These are phyloP conservation scores for Eutrema yunnanense DNA, from an alignment of 345 rosid species.

Conservation along the genomic window DNA sequence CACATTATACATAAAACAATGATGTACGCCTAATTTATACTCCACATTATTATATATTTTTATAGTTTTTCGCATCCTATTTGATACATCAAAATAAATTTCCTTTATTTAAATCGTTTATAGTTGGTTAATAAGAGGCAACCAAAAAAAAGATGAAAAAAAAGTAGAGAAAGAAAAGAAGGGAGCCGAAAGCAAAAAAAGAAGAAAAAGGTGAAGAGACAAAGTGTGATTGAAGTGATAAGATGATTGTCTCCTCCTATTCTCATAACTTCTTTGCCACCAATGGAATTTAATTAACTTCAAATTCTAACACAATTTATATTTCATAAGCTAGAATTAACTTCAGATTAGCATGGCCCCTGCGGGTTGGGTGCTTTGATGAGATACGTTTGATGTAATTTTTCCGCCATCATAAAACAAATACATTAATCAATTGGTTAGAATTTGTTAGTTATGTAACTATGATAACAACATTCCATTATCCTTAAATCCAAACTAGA, in stretches of 20 bases:
- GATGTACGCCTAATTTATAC: background rate
- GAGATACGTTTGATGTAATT: background rate
- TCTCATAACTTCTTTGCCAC: constrained; percentile 5
- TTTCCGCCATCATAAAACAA: background rate
- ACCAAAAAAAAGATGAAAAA: background rate
- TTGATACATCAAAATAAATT: background rate
- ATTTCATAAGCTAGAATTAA: background rate
- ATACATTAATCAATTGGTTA: background rate
- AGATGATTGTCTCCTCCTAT: constrained; percentile 16
- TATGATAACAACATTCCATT: constrained; percentile 3
- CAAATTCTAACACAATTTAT: background rate
- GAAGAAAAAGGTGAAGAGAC: constrained; percentile 10
- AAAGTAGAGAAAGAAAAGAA: constrained; percentile 6
- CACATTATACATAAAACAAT: background rate
- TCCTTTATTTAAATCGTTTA: background rate
- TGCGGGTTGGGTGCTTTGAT: background rate
- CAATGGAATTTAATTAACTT: background rate
- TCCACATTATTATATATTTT: background rate
- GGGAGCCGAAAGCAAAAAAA: constrained; percentile 29
- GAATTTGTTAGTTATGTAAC: too few relatives aligned
- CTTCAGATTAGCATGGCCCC: too few relatives aligned
- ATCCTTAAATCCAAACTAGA: background rate
- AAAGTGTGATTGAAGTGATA: constrained; percentile 26
- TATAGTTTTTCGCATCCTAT: background rate
- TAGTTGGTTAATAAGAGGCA: background rate